A percentile compares a stretch with the other conserved stretches of the same genome.
These are phyloP conservation scores for Candida andamanensis DNA, from an alignment of 805 yeast genomes.

Conservation along the genomic window DNA sequence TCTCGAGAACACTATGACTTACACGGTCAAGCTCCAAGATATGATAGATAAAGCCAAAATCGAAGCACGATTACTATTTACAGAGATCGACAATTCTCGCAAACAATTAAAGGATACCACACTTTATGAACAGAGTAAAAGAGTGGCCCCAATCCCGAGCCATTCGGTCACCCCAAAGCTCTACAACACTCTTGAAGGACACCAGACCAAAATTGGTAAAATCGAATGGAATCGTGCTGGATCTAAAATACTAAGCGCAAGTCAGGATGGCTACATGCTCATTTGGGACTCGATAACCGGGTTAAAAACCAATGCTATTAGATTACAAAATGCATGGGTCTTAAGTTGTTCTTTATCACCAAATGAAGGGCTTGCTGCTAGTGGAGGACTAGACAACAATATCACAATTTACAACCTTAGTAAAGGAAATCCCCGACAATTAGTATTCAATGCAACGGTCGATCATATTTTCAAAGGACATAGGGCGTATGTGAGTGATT, in stretches of 20 bases:
- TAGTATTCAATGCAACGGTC: constrained; percentile 18
- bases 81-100: constrained; percentile 44
- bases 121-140: constrained; percentile 33
- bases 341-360: constrained; percentile 71
- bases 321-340: constrained; percentile 75
- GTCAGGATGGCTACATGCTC: constrained; percentile 82
- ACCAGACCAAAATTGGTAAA: constrained; percentile 66
- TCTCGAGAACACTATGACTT: not conserved
- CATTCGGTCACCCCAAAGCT: constrained; percentile 23
- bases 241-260: constrained; percentile 58
- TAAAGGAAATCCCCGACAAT: constrained; percentile 1
- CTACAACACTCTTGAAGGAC: constrained; percentile 49
- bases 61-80: constrained; percentile 44
- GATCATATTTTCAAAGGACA: constrained; percentile 70
- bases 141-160: constrained; percentile 27
- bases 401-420: constrained; percentile 59
- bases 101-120: constrained; percentile 41
- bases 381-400: constrained; percentile 78
- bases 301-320: constrained; percentile 62
- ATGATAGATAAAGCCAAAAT: constrained; percentile 30
- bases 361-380: constrained; percentile 59
- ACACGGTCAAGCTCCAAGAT: not conserved
- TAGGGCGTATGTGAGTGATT: constrained; percentile 72
- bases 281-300: constrained; percentile 80
- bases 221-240: constrained; percentile 66